Conservation (phyloP, 495 filamentous ascomycete species). For the Aspergillus sclerotiicarbonarius region DNA sequence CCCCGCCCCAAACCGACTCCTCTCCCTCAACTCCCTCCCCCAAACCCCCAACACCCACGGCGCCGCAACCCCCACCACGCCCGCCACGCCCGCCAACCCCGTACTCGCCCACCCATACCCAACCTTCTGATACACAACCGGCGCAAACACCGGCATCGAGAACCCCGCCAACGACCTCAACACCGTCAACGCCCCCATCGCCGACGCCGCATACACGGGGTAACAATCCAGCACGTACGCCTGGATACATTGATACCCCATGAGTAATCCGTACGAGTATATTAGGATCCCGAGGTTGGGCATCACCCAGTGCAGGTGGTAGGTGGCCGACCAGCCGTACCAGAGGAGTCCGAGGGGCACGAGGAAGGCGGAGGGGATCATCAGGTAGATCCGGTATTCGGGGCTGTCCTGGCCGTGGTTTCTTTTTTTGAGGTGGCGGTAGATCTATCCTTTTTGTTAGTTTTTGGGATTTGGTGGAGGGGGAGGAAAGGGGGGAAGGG, state of each 20-base stretch:
- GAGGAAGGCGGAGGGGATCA: background rate
- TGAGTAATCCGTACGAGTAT: slow-evolving; percentile 28
- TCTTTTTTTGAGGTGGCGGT: background rate
- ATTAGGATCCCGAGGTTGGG: slow-evolving; percentile 31
- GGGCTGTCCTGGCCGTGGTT: background rate
- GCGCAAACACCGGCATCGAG: background rate
- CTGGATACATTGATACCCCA: slow-evolving; percentile 19
- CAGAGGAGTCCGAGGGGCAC: slow-evolving; percentile 30
- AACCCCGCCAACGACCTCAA: slow-evolving; percentile 37
- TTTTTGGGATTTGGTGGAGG: background rate
- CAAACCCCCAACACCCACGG: background rate
- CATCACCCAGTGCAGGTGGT: slow-evolving; percentile 31
- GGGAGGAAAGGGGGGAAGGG: background rate
- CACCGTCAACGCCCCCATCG: slow-evolving; percentile 53
- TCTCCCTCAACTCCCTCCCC: background rate
- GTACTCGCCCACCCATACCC: background rate
- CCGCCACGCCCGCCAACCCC: background rate
- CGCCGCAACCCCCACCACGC: background rate
- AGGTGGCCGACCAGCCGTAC: slow-evolving; percentile 29
- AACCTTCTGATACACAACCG: background rate
- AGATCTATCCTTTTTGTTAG: background rate
- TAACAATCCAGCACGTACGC: slow-evolving; percentile 23
- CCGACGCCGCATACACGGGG: slow-evolving; percentile 46
- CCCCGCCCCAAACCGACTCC: background rate
- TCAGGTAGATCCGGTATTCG: background rate